Percentiles rank a stretch among this genome's conserved stretches.
These are phyloP conservation scores for Pichia sp. DNA, from an alignment of 1,139 yeast genomes.

Conservation along the genomic window DNA sequence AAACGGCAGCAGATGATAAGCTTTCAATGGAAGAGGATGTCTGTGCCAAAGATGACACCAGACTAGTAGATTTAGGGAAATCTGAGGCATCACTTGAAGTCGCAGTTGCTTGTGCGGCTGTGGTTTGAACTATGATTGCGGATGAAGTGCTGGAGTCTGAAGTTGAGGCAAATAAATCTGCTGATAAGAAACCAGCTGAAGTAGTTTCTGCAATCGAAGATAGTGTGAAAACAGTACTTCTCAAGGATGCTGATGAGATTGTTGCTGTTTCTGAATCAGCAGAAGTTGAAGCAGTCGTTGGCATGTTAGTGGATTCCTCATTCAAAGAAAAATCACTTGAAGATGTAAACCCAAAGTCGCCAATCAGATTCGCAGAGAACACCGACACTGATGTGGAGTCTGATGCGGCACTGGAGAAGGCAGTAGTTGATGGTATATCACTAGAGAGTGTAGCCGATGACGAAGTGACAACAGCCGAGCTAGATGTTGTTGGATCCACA, in stretches of 20 bases:
- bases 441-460: no score
- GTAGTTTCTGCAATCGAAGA: background rate
- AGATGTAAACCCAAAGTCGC: no score
- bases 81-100: background rate
- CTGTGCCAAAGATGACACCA: no score
- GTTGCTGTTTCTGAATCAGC: background rate
- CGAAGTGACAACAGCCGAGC: background rate
- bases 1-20: no score
- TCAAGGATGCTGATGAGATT: background rate
- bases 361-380: no score
- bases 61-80: no score
- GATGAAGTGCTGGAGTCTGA: background rate
- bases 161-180: background rate
- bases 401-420: no score
- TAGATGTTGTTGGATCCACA: background rate
- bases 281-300: background rate
- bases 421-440: no score
- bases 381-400: no score
- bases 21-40: no score
- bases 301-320: background rate
- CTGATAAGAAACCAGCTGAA: background rate
- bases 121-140: no score
- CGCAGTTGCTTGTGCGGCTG: background rate
- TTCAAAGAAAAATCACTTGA: no score
- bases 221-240: background rate